A percentile compares a stretch with the other conserved stretches of the same genome.
phyloP scores from a whole-genome alignment of 2,329 filamentous ascomycete genomes.

The Penicillium aurantiogriseum region DNA sequence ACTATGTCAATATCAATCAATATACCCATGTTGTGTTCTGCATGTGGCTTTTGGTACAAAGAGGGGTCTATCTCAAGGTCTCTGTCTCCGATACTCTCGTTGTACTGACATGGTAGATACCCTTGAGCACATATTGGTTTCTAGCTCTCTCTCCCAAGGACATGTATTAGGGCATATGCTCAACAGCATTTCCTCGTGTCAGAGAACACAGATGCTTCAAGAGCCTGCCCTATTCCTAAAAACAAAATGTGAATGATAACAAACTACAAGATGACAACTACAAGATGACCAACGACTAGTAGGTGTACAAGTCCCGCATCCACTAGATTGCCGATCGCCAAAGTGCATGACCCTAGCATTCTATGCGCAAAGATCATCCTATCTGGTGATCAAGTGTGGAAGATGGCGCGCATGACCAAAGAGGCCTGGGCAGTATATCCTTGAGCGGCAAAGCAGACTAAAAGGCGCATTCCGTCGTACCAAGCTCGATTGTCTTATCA shows the following conservation, averaged over 20 bases:
- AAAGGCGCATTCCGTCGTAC: slow-evolving; percentile 2
- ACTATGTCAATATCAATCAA: slow-evolving; percentile 6
- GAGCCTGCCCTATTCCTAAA: neutral
- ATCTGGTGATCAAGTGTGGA: slow-evolving; percentile 1
- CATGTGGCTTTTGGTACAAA: neutral
- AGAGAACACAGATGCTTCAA: neutral
- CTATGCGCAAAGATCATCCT: neutral
- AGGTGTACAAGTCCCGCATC: neutral
- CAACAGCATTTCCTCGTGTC: neutral
- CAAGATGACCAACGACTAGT: too few species aligned
- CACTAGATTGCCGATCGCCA: neutral
- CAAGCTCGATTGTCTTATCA: neutral
- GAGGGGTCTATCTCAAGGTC: neutral
- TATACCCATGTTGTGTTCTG: slow-evolving; percentile 9
- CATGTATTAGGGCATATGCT: slow-evolving; percentile 8
- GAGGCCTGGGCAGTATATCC: neutral
- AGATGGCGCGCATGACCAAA: slow-evolving; percentile 6
- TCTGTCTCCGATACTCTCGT: neutral
- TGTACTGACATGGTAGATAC: neutral
- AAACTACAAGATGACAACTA: neutral
- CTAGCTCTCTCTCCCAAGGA: slow-evolving; percentile 8
- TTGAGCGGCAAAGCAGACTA: neutral
- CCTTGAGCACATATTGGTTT: neutral
- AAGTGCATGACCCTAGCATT: neutral
- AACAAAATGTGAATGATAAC: neutral